Base-by-base conservation (phyloP, 106 monocot genomes). In the Apostasia shenzhenica region DNA sequence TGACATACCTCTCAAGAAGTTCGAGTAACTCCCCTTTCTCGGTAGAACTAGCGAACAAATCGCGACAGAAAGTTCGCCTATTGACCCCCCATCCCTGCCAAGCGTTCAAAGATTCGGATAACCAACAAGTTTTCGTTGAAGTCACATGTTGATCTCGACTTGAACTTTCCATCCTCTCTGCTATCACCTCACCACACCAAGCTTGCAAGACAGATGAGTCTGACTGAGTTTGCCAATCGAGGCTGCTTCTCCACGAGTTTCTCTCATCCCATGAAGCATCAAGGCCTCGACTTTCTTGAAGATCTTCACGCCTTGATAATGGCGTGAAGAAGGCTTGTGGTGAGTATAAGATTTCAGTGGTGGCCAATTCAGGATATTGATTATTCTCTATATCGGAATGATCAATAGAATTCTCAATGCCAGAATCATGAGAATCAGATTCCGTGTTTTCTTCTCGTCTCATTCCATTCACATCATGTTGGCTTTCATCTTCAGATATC, bases 1-100 rank as follows among this genome's bases (percentile, higher is more conserved):
- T 8, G 0, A 41, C 7, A 49, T 80, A 84, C 87, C 84, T 81
- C 47, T 81, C 69, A 5, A 83, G 73, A 66, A 88, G 84, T 26
- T 83, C 78, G 8, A 58, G 78, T 8, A 88, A 78, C 6, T 88
- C 87, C 13, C 44, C 45, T 57, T 81, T 88, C 41, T 76, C 78
- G 14, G 78, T 72, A 58, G 72, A 78, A 55, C 70, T 76, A 10
- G 70, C 61, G 51, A 71, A 12, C 12, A 70, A 51, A 48, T 72
- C 65, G 46, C 44, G 59, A 14, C 12, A 48, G 40, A 48, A 37
- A 11, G 63, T 13, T 37, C 45, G 63, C 8, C 69, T 55, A 0
- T 5, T 61, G 8, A 63, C 55, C 1, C 40, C 64, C 71, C 77
- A 78, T 64, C 37, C 63, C 14, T 60, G 66, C 76, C 77, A 69